Percentiles rank a stretch among this genome's conserved stretches.
Conservation (phyloP, 257 asterid species). For the Solanum raphanifolium region DNA sequence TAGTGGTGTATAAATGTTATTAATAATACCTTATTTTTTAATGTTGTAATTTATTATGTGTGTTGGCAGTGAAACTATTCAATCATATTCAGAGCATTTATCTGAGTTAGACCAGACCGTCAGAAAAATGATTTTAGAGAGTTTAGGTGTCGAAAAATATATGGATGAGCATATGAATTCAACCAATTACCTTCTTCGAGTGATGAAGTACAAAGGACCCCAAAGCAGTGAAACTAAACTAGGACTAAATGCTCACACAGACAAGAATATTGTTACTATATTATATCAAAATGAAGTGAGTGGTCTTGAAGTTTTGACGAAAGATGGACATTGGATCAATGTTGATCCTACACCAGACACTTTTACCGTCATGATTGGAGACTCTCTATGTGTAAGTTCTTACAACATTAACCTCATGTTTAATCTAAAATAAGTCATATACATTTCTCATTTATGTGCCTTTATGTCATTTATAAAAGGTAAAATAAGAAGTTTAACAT, state of each 20-base stretch:
- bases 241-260: conserved; percentile 42
- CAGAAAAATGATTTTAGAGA: conserved; percentile 41
- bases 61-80: conserved; percentile 23
- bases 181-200: conserved; percentile 29
- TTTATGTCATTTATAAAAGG: too few species aligned
- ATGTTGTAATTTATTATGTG: not conserved
- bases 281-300: conserved; percentile 19
- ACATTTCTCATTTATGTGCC: too few species aligned
- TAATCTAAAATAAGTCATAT: too few species aligned
- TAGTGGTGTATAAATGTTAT: not conserved
- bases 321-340: conserved; percentile 42
- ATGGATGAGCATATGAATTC: conserved; percentile 44
- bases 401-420: not conserved
- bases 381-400: conserved; percentile 25
- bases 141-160: conserved; percentile 28
- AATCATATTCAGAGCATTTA: conserved; percentile 17
- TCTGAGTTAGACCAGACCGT: conserved; percentile 29
- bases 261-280: conserved; percentile 35
- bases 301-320: conserved; percentile 31
- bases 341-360: conserved; percentile 24
- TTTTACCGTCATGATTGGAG: conserved; percentile 44
- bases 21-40: not conserved
- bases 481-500: too few species aligned
- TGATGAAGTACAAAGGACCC: conserved; percentile 44
- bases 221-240: conserved; percentile 13